Evolutionary conservation across 2,329 filamentous ascomycete genomes (phyloP), one percentile per base, ranked within the genome.

Genomic region (Coniochaeta ligniaria): DNA sequence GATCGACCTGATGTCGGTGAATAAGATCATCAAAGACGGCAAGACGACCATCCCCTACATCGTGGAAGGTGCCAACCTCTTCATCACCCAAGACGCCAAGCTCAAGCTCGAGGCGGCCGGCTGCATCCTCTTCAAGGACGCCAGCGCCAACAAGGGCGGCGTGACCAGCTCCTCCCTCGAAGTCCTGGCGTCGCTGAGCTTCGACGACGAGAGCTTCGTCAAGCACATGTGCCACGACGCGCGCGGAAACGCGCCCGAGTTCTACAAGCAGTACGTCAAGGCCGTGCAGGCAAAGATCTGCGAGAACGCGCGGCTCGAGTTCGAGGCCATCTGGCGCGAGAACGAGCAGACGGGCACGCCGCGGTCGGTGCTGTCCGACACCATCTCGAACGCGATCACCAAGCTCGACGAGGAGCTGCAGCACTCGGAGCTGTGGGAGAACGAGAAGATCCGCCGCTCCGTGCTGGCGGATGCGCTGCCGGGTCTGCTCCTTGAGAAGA

Each of bases 31-130:
- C 75, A 86, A 89, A 72, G 87, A 96, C 64, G 92, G 93, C 77
- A 97, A 96, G 79, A 83, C 84, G 24, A 85, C 83, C 12, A 89
- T 99, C 63, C 93, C 94, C 0, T 99, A 96, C 78, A 95, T 99
- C 59, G 94, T 99, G 52, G 95, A 99, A 77, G 95, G 95, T 59
- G 95, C 95, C 75, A 99, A 98, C 74, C 82, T 99, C 60, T 99
- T 99, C 84, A 96, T 99, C 77, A 97, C 95, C 0, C 95, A 99
- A 76, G 95, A 99, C 70, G 94, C 94, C 68, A 98, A 98, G 80
- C 83, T 98, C 60, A 90, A 92, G 26, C 86, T 99, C 16, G 95
- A 99, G 78, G 89, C 92, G 68, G 93, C 94, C n/a, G 95, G 95
- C 62, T 96, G 92, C 71, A 86, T 98, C 68, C 77, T 99, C 45